Percentiles rank a stretch among this genome's conserved stretches.
phyloP scores from a whole-genome alignment of 169 alveolate genomes.

The Sarcocystis neurona region DNA sequence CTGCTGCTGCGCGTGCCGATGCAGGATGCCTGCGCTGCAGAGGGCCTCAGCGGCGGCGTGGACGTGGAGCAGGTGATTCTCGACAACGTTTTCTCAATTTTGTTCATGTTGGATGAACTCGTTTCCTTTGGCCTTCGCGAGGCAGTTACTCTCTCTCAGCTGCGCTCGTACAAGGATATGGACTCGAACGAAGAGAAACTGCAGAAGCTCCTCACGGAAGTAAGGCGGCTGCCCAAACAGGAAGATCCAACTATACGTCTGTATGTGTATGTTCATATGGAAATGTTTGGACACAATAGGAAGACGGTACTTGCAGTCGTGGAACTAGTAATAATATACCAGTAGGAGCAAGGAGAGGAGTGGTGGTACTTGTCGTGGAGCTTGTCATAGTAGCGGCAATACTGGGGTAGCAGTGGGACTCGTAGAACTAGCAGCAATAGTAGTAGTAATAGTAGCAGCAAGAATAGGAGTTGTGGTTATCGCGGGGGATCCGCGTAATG shows the following conservation, averaged over 20 bases:
- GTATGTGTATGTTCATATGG: not conserved
- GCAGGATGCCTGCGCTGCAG: constrained; percentile 45
- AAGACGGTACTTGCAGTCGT: too few species aligned
- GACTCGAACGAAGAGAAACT: constrained; percentile 89
- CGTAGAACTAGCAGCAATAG: too few species aligned
- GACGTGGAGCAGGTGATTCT: constrained; percentile 78
- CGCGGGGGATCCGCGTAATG: too few species aligned
- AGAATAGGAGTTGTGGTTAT: too few species aligned
- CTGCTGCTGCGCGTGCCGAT: constrained; percentile 22
- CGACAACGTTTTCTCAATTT: constrained; percentile 82
- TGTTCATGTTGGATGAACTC: constrained; percentile 88
- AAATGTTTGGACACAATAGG: too few species aligned
- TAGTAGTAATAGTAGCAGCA: too few species aligned
- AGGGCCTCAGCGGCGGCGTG: constrained; percentile 68
- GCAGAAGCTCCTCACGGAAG: constrained; percentile 54
- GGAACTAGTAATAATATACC: too few species aligned
- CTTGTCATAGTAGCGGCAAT: too few species aligned
- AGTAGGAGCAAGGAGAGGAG: too few species aligned
- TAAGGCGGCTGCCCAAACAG: not conserved
- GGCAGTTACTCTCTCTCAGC: constrained; percentile 84
- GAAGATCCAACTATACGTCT: not conserved
- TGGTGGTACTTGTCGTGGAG: too few species aligned
- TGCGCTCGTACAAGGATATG: constrained; percentile 87
- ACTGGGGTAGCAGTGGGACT: too few species aligned
- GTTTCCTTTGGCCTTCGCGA: constrained; percentile 83